Base-by-base conservation (phyloP, 192 early-diverging fungal genomes). In the Podila clonocystis region DNA sequence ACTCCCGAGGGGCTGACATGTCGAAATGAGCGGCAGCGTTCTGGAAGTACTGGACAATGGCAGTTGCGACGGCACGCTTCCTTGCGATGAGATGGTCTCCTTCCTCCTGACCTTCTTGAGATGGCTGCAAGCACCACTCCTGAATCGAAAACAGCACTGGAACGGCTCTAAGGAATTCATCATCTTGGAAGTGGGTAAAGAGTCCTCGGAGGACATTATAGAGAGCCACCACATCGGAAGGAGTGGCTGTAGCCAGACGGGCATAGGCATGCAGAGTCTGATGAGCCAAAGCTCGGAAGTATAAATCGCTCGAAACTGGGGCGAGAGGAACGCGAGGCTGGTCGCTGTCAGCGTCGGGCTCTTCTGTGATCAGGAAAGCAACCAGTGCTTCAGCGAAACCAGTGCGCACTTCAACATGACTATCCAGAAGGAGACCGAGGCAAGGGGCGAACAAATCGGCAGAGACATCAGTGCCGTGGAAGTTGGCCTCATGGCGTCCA, bases 341-440 rank as follows among this genome's bases (percentile, higher is more conserved):
- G 52, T 64, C 76, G 20, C 49, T 36, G 41, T 31, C 52, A 4
- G 45, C 30, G 4, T 60, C 63, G 9, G 83, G 73, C 8, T 87
- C 70, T 62, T 84, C 73, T 11, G 74, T 65, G 6, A 78, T 73
- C 57, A 89, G 69, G 70, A 86, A 87, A 11, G 65, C 73, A 22
- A 82, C 33, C 24, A 89, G 52, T 0, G 76, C 76, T 17, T 79
- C 58, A 9, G 85, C 82, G 69, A 85, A 87, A 22, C 69, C 60
- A 2, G 80, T 72, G 28, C 88, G 65, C 63, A 82, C 73, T 31
- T 79, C 74, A 29, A 76, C 64, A 36, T 80, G 61, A 4, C 63
- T 62, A 55, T 86, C 83, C 48, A 77, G 8, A 38, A 84, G 74
- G 22, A 86, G 63, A 2, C 61, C 77, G 2, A 84, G 67, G 45